Percentiles rank a stretch among this genome's conserved stretches.
These are phyloP conservation scores for Solanum hybrid DNA, from an alignment of 305 asterid genomes.

Conservation along the genomic window DNA sequence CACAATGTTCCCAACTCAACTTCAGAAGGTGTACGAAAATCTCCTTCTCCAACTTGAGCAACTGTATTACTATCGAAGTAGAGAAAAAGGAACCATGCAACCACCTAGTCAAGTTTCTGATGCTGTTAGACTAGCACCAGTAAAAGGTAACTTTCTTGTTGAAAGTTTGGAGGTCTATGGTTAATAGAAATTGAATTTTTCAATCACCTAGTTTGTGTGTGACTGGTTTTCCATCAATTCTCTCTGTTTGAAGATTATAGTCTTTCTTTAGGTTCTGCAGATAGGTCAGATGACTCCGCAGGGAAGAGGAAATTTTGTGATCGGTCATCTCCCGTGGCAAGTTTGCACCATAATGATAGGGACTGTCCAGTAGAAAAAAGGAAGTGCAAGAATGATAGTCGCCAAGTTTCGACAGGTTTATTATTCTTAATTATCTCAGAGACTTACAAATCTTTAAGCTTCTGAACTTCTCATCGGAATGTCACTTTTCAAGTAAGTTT, in stretches of 20 bases:
- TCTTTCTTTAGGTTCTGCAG: slow-evolving; percentile 2
- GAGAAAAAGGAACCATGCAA: slow-evolving; percentile 20
- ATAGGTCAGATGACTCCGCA: slow-evolving; percentile 5
- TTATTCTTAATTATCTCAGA: not conserved
- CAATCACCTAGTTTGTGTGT: not conserved
- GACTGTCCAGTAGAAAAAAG: slow-evolving; percentile 10
- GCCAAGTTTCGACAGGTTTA: slow-evolving; percentile 23
- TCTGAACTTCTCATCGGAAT: not conserved
- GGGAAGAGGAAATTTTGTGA: slow-evolving; percentile 30
- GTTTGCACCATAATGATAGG: not conserved
- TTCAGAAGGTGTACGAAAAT: slow-evolving; percentile 37
- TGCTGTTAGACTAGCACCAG: not conserved
- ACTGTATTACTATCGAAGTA: slow-evolving; percentile 33
- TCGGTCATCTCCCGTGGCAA: slow-evolving; percentile 10
- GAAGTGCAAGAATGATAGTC: slow-evolving; percentile 5
- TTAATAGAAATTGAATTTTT: not conserved
- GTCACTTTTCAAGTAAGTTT: not conserved
- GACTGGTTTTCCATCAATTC: not conserved
- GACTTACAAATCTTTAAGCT: not conserved
- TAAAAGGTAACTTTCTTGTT: not conserved
- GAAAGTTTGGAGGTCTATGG: not conserved
- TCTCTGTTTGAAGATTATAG: not conserved
- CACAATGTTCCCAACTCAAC: slow-evolving; percentile 34
- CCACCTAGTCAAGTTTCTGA: slow-evolving; percentile 13
- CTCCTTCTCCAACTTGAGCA: slow-evolving; percentile 53